Percentiles rank a stretch among this genome's conserved stretches.
Conservation (phyloP, 1,284 basidiomycete genomes). For the Puccinia polysora region DNA sequence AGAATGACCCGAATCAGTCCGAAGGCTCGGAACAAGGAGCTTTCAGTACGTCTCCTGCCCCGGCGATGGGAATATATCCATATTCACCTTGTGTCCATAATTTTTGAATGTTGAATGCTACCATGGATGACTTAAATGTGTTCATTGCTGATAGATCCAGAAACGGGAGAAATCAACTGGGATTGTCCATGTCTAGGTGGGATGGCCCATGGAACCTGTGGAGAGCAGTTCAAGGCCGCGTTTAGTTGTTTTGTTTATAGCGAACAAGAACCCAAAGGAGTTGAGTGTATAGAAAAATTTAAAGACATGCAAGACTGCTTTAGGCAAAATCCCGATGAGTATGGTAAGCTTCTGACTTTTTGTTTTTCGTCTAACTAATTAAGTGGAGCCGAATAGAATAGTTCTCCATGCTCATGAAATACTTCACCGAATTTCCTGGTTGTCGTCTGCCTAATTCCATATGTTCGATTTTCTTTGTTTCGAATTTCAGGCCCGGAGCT, state of each 20-base stretch:
- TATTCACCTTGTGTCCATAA: neutral
- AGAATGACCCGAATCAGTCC: neutral
- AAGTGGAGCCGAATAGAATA: too few relatives aligned
- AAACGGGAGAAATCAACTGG: constrained; percentile 52
- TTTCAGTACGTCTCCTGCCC: too few relatives aligned
- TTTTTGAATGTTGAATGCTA: neutral
- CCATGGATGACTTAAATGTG: neutral
- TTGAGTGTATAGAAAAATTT: constrained; percentile 97
- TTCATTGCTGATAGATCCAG: constrained; percentile 15
- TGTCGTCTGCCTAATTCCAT: neutral
- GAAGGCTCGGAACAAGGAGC: neutral
- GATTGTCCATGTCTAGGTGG: constrained; percentile 75
- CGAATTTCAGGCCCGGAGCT: neutral
- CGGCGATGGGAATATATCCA: neutral
- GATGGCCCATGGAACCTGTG: constrained; percentile 96
- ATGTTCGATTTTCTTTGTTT: neutral
- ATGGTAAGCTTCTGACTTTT: constrained; percentile 61
- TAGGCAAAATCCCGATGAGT: constrained; percentile 87
- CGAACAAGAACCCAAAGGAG: constrained; percentile 92
- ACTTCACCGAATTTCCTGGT: too few relatives aligned
- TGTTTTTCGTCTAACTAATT: neutral
- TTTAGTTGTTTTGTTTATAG: constrained; percentile 97
- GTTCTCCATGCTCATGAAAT: too few relatives aligned
- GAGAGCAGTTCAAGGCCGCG: constrained; percentile 85
- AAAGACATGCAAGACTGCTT: constrained; percentile 98